Evolutionary conservation across 352 stramenopile species (phyloP), one percentile per base, ranked within the genome.

Genomic region (Globisporangium cylindrosporum): DNA sequence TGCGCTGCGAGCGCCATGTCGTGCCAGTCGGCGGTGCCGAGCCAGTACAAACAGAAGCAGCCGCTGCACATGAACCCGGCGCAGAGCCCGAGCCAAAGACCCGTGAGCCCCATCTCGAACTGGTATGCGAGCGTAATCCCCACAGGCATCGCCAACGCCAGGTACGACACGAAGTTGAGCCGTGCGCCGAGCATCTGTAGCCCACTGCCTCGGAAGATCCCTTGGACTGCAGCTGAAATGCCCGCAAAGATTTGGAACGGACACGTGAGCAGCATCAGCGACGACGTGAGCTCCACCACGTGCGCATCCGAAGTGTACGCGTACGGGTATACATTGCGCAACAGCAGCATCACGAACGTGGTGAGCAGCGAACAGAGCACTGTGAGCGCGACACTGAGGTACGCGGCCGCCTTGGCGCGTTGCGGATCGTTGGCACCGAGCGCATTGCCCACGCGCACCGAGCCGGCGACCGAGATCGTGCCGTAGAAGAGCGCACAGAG

Each of bases 91-190:
- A 93, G 72, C 91, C 91, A 97, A 25, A 97, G 78, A 1, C 91
- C 91, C 15, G 87, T 68, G 27, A 95, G 73, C 0, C 82, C 81
- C 73, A 92, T 73, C 15, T 79, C 68, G 38, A 90, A 71, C 43
- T 80, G 61, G 66, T 95, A 89, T 8, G 84, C 89, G 8, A 97
- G 74, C 25, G 88, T 66, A 46, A 94, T 72, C 1, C 85, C 89
- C 20, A 96, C 43, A 0, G 91, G 89, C n/a, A 97, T 77, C 46
- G 87, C 89, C 24, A 97, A 67, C 24, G 84, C 60, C 38, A 97
- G 83, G 74, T 94, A 97, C 59, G 81, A 82, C 15, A 95, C 77
- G 43, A 97, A 96, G 62, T 96, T 97, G 67, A 93, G 80, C 15
- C 80, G 80, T 9, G 91, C 91, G 22, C 86, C 86, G 10, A 96